phyloP scores from a whole-genome alignment of 305 asterid genomes.

The Fraxinus albicans region DNA sequence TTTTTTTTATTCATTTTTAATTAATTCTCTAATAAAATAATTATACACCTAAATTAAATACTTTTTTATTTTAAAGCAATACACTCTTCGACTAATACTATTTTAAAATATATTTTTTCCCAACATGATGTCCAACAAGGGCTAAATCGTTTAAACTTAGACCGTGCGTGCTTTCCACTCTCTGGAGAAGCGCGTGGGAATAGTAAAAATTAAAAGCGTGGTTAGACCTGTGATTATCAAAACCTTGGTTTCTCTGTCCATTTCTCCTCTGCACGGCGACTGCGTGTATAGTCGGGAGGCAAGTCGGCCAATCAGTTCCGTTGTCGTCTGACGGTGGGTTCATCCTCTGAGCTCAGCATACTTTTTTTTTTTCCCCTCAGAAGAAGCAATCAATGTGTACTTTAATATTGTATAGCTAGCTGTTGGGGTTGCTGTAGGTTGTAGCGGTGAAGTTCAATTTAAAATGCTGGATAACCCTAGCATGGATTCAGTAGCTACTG shows the following conservation, averaged over 20 bases:
- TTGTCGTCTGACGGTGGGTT: conserved; percentile 25
- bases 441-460: conserved; percentile 30
- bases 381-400: neutral
- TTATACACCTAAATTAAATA: no score
- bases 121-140: no score
- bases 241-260: conserved; percentile 24
- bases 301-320: conserved; percentile 19
- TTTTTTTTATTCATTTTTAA: no score
- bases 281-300: conserved; percentile 19
- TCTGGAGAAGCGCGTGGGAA: no score
- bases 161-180: no score
- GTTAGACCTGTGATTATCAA: neutral
- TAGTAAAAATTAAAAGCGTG: no score
- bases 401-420: neutral
- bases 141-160: no score
- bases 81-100: no score
- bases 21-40: no score
- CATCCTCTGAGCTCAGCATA: conserved; percentile 4
- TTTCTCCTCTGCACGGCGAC: conserved; percentile 19
- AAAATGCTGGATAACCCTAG: conserved; percentile 76
- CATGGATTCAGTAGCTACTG: conserved; percentile 42
- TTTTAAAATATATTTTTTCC: no score
- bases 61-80: no score
- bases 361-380: neutral
- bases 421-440: conserved; percentile 28